Evolutionary conservation across 2,329 filamentous ascomycete species (phyloP).

Genomic region (Epichloe sylvatica): DNA sequence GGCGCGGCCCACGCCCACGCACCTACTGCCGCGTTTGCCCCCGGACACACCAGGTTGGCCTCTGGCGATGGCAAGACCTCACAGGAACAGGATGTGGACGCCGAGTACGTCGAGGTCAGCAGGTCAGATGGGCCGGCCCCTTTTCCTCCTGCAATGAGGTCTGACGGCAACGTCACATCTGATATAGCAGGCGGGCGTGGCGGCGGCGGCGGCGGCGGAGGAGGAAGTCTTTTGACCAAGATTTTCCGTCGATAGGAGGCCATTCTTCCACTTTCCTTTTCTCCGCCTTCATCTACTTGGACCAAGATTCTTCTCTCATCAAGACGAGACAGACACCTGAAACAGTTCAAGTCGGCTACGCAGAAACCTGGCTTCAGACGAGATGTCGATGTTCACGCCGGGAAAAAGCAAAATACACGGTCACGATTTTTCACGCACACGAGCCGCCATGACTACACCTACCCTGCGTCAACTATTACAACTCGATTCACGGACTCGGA

Average conservation of each 20-base stretch:
- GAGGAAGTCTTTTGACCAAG: conserved; percentile 20
- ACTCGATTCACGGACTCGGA: too few species aligned
- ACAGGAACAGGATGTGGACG: conserved; percentile 15
- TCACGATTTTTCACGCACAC: too few species aligned
- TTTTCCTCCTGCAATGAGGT: background rate
- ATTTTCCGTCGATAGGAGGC: conserved; percentile 18
- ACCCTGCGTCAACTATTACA: too few species aligned
- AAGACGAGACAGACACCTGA: too few species aligned
- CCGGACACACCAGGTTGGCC: conserved; percentile 18
- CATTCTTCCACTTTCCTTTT: too few species aligned
- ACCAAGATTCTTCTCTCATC: background rate
- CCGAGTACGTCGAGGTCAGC: conserved; percentile 23
- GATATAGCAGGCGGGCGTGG: conserved; percentile 14
- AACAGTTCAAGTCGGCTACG: too few species aligned
- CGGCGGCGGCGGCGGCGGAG: conserved; percentile 15
- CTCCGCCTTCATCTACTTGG: background rate
- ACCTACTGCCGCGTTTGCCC: conserved; percentile 11
- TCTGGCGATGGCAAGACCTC: conserved; percentile 11
- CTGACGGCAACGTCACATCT: conserved; percentile 6
- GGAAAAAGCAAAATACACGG: too few species aligned
- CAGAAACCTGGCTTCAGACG: too few species aligned
- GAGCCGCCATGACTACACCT: too few species aligned
- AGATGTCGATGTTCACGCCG: too few species aligned
- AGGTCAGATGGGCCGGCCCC: conserved; percentile 13
- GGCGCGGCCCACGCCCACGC: conserved; percentile 9